A percentile compares a stretch with the other conserved stretches of the same genome.
These are phyloP conservation scores for Candida argentea DNA, from an alignment of 805 yeast species.

Conservation along the genomic window DNA sequence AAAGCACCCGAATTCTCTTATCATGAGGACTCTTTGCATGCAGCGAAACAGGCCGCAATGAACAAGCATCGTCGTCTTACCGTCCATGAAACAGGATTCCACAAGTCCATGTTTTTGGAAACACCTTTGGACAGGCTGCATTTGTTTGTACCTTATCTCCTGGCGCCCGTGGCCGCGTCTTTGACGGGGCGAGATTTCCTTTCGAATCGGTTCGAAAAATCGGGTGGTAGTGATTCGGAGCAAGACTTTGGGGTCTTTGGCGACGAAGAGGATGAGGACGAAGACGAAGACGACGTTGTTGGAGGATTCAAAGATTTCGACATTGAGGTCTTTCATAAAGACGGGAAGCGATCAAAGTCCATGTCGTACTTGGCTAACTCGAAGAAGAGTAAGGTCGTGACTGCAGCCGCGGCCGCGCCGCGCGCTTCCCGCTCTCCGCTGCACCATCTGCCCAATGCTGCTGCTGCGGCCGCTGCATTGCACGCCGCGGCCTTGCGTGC, in stretches of 20 bases:
- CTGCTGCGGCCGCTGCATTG: constrained; percentile 66
- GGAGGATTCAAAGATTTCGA: constrained; percentile 25
- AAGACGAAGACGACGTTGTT: constrained; percentile 14
- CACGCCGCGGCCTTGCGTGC: constrained; percentile 57
- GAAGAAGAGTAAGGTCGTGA: constrained; percentile 42
- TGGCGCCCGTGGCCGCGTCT: constrained; percentile 74
- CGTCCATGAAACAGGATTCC: constrained; percentile 40
- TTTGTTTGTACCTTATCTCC: constrained; percentile 54
- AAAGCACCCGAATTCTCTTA: constrained; percentile 4
- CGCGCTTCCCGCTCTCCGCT: constrained; percentile 56
- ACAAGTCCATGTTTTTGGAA: constrained; percentile 34
- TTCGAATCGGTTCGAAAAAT: constrained; percentile 1
- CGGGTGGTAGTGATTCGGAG: constrained; percentile 22
- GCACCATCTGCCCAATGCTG: constrained; percentile 51
- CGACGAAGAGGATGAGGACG: constrained; percentile 19
- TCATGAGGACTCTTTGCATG: constrained; percentile 22
- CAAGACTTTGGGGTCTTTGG: constrained; percentile 41
- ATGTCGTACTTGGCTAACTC: constrained; percentile 43
- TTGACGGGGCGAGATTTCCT: constrained; percentile 22
- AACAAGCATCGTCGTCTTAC: constrained; percentile 41
- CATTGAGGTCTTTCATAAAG: constrained; percentile 31
- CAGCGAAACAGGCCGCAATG: constrained; percentile 22
- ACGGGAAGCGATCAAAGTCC: constrained; percentile 54
- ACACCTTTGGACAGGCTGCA: constrained; percentile 30
- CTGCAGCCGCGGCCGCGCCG: constrained; percentile 82